Evolutionary conservation across 2,329 filamentous ascomycete genomes (phyloP), one percentile per base, ranked within the genome.

Genomic region (Neofusicoccum kwambonambiense): DNA sequence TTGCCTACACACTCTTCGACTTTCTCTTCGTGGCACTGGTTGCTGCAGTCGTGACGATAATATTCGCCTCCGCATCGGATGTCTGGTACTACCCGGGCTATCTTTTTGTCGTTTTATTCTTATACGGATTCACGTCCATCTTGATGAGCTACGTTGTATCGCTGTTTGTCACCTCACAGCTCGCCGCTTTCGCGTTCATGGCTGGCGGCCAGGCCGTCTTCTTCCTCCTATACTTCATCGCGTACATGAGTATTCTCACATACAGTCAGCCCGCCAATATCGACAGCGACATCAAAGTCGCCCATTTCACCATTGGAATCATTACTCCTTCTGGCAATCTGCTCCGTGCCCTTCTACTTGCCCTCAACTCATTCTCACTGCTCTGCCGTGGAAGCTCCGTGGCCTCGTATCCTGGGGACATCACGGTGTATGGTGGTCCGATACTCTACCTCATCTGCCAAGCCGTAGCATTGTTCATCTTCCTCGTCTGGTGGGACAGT

Each of bases 391-490:
- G 86, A 37, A 88, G 84, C 31, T 67, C 81, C n/a, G 77, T 93
- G 19, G 86, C 88, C 1, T 80, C 82, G 0, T 89, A 91, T 68
- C 91, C 93, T 0, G 90, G 87, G 6, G 86, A 84, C 3, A 86
- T 97, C 37, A 83, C 84, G 0, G 85, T 89, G 34, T 97, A 93
- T 70, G 93, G 93, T 35, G 91, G 91, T 0, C 92, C 92, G 0
- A 94, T 97, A 41, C 76, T 95, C 0, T 97, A 96, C 74, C 84
- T 97, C 1, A 84, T 92, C 57, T 54, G 93, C 0, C 93, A 97
- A 73, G 86, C 87, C 0, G 75, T 91, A 27, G 66, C 91, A 15
- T 81, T 95, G 1, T 93, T 96, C 69, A 80, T 83, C 0, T 76
- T 93, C 13, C 82, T 97, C 0, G 81, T 97, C 13, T 94, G 90